These are phyloP conservation scores for Daedalea quercina DNA, from an alignment of 768 basidiomycete species.

Conservation along the genomic window DNA sequence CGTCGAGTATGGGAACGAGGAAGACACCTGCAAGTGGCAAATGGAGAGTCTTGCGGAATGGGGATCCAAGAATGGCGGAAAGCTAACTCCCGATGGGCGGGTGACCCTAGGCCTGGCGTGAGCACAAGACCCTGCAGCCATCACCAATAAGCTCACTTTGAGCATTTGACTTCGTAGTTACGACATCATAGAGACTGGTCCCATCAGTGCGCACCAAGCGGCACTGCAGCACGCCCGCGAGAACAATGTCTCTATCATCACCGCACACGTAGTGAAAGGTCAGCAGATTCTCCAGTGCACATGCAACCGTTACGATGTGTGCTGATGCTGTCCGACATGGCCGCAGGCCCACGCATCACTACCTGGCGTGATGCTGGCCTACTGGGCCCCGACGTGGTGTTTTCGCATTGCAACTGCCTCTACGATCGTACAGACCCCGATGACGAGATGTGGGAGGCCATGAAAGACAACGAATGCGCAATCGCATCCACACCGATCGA, in stretches of 20 bases:
- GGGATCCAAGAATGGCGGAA: slow-evolving; percentile 15
- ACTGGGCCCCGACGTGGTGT: slow-evolving; percentile 22
- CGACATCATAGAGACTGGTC: slow-evolving; percentile 12
- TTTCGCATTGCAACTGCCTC: slow-evolving; percentile 24
- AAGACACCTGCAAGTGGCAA: slow-evolving; percentile 18
- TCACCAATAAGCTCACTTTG: not conserved
- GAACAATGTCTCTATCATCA: slow-evolving; percentile 15
- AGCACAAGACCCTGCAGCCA: not conserved
- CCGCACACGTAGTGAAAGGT: slow-evolving; percentile 22
- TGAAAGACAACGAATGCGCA: slow-evolving; percentile 20
- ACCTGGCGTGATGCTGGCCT: slow-evolving; percentile 20
- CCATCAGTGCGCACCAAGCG: slow-evolving; percentile 14
- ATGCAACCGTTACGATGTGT: not conserved
- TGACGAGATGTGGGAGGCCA: slow-evolving; percentile 22
- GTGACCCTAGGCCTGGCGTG: slow-evolving; percentile 24
- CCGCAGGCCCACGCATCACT: slow-evolving; percentile 14
- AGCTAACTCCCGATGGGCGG: slow-evolving; percentile 18
- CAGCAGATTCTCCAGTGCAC: not conserved
- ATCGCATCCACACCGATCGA: slow-evolving; percentile 24
- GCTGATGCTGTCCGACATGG: not conserved
- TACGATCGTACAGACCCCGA: slow-evolving; percentile 16
- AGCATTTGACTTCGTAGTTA: slow-evolving; percentile 12
- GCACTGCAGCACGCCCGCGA: slow-evolving; percentile 16
- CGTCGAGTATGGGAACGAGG: slow-evolving; percentile 16
- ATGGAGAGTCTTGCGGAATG: slow-evolving; percentile 16